A percentile compares a stretch with the other conserved stretches of the same genome.
Conservation (phyloP, 257 asterid species). For the Gynochthodes officinalis region DNA sequence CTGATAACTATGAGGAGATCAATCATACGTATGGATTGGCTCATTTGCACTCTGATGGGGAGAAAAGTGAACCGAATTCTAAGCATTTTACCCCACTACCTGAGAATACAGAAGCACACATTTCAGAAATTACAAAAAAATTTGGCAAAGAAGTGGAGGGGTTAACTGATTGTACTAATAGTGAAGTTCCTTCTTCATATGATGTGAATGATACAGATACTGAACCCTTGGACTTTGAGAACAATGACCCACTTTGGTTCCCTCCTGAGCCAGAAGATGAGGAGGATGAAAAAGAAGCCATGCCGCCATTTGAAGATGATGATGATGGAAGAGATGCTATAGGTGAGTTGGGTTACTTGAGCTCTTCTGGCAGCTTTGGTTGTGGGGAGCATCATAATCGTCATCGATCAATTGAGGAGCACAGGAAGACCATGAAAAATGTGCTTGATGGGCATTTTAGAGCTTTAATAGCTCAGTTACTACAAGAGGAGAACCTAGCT, state of each 20-base stretch:
- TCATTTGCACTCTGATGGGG: slow-evolving; percentile 14
- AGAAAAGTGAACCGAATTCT: slow-evolving; percentile 30
- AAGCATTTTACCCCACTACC: slow-evolving; percentile 22
- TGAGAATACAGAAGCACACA: slow-evolving; percentile 36
- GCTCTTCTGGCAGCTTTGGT: slow-evolving; percentile 47
- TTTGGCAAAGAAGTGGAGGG: slow-evolving; percentile 37
- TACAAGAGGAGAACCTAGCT: slow-evolving; percentile 57
- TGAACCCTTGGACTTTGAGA: slow-evolving; percentile 63
- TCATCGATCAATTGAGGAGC: slow-evolving; percentile 66
- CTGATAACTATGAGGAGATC: slow-evolving; percentile 31
- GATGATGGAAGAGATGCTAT: slow-evolving; percentile 47
- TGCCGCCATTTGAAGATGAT: slow-evolving; percentile 52
- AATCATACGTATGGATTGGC: slow-evolving; percentile 34
- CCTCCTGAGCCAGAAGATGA: slow-evolving; percentile 80
- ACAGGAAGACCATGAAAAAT: slow-evolving; percentile 55
- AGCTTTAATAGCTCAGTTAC: slow-evolving; percentile 61
- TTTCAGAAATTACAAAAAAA: slow-evolving; percentile 27
- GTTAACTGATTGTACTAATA: slow-evolving; percentile 23
- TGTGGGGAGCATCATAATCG: slow-evolving; percentile 55
- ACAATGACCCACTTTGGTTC: slow-evolving; percentile 56
- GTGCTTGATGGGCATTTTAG: slow-evolving; percentile 64
- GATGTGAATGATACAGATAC: slow-evolving; percentile 31
- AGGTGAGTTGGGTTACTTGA: slow-evolving; percentile 70
- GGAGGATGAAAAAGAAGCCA: slow-evolving; percentile 59
- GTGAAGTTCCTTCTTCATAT: slow-evolving; percentile 29